Base-by-base conservation (phyloP, 306 rosid species). In the Glycine tomentella region DNA sequence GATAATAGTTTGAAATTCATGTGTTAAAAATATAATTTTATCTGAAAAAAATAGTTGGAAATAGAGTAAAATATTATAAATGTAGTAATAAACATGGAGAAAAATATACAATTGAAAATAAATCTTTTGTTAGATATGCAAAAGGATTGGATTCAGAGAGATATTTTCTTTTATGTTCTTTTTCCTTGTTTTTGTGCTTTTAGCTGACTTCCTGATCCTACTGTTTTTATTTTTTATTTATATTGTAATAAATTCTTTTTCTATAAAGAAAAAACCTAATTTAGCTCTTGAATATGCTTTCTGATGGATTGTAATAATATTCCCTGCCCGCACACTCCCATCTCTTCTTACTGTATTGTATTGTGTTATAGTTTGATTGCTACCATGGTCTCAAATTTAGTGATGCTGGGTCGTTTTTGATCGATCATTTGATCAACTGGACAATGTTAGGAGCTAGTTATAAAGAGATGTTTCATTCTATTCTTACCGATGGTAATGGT, bases 391-490 rank as follows among this genome's bases (percentile, higher is more conserved):
- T 34, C 65, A 53, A 44, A 74, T 64, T 82, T 40, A 38, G 66
- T 58, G 57, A 31, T 25, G 44, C 44, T 17, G 44, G 46, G 53
- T 81, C 36, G 45, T 12, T 49, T 49, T 75, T 55, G 59, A 48
- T 71, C 64, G 15, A 61, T 56, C 67, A 14, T 74, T 65, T 64
- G 59, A n/a, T 64, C 59, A 79, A 58, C 52, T 80, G 20, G 52
- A 11, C 46, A 75, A 16, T 80, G 42, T 68, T 64, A 75, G 72
- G 82, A 70, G 82, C 79, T 70, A 53, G 48, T 80, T 68, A 74
- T 72, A 44, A 50, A 71, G 84, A 57, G 57, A 58, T 10, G 33
- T 64, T 84, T 83, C 71, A 57, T 65, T 83, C 70, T 83, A 44
- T 55, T 57, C 62, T 69, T 66, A 62, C 58, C 51, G 63, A 74